Percentiles rank a stretch among this genome's conserved stretches.
Conservation (phyloP, 768 basidiomycete genomes). For the Amanita rubescens region DNA sequence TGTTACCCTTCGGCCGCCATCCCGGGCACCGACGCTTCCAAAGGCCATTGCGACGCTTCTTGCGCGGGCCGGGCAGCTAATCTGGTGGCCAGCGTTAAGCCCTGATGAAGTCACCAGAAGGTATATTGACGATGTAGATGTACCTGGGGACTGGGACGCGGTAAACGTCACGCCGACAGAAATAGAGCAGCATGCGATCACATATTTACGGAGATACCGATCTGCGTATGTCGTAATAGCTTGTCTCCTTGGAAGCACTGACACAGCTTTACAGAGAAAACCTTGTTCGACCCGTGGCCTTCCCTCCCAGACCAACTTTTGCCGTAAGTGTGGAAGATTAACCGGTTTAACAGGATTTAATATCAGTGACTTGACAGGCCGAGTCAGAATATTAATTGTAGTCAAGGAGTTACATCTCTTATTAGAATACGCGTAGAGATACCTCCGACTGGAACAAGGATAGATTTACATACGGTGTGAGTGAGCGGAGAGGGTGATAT, state of each 20-base stretch:
- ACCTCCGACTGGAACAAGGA: slow-evolving; percentile 1
- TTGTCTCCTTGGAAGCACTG: slow-evolving; percentile 8
- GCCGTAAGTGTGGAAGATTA: slow-evolving; percentile 20
- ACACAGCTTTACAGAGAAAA: slow-evolving; percentile 40
- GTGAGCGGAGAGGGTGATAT: background rate
- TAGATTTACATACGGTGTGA: background rate
- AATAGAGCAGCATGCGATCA: slow-evolving; percentile 82
- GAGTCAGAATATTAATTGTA: slow-evolving; percentile 20
- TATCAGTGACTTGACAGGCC: slow-evolving; percentile 11
- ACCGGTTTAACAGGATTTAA: background rate
- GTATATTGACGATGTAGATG: slow-evolving; percentile 75
- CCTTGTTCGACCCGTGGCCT: slow-evolving; percentile 59
- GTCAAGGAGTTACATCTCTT: background rate
- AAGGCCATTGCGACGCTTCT: slow-evolving; percentile 59
- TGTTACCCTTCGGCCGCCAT: slow-evolving; percentile 71
- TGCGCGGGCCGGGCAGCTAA: slow-evolving; percentile 51
- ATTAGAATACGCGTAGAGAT: slow-evolving; percentile 2
- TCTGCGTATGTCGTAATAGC: slow-evolving; percentile 59
- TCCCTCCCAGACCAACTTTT: slow-evolving; percentile 37
- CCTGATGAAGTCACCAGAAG: slow-evolving; percentile 89
- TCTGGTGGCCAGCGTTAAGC: slow-evolving; percentile 90
- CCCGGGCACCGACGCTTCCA: slow-evolving; percentile 68
- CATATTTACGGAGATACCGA: slow-evolving; percentile 84
- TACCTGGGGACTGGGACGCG: slow-evolving; percentile 74
- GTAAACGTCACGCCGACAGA: slow-evolving; percentile 76